Conservation (phyloP, 192 early-diverging fungal species). For the Entomortierella parvispora region DNA sequence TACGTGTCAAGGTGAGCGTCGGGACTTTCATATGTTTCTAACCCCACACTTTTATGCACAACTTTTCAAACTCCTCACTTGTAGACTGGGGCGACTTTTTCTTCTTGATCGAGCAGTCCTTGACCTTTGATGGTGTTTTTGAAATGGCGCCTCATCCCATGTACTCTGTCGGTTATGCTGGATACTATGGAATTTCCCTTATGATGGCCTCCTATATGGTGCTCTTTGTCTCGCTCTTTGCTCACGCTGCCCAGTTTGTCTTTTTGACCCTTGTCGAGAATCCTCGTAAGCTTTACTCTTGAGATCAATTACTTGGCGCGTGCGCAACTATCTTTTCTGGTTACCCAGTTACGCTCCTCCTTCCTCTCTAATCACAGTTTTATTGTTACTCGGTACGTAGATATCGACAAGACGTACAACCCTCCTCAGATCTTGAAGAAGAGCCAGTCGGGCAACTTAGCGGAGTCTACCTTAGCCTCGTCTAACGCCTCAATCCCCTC, state of each 20-base stretch:
- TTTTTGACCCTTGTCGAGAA: conserved; percentile 94
- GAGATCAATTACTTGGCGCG: background rate
- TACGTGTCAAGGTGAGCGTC: too few species aligned
- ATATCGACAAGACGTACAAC: conserved; percentile 73
- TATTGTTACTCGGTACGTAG: conserved; percentile 27
- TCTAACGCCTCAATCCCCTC: background rate
- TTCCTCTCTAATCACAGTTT: background rate
- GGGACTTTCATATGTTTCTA: conserved; percentile 6
- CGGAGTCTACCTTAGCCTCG: background rate
- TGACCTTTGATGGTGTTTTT: conserved; percentile 94
- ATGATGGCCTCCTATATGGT: conserved; percentile 93
- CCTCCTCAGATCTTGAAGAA: conserved; percentile 53
- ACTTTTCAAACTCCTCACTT: conserved; percentile 17
- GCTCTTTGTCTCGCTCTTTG: conserved; percentile 87
- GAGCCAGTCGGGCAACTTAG: conserved; percentile 12
- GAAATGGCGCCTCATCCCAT: conserved; percentile 98
- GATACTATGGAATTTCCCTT: conserved; percentile 94
- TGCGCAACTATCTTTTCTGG: too few species aligned
- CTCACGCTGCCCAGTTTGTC: conserved; percentile 88
- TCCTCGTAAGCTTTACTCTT: conserved; percentile 68
- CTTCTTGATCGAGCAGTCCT: conserved; percentile 90
- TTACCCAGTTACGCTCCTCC: too few species aligned
- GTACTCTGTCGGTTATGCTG: conserved; percentile 98
- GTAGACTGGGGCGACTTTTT: conserved; percentile 99
- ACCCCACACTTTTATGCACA: conserved; percentile 14